Evolutionary conservation across 129 eudicot genomes (phyloP), one percentile per base, ranked within the genome.

Genomic region (Kitagawia praeruptora): DNA sequence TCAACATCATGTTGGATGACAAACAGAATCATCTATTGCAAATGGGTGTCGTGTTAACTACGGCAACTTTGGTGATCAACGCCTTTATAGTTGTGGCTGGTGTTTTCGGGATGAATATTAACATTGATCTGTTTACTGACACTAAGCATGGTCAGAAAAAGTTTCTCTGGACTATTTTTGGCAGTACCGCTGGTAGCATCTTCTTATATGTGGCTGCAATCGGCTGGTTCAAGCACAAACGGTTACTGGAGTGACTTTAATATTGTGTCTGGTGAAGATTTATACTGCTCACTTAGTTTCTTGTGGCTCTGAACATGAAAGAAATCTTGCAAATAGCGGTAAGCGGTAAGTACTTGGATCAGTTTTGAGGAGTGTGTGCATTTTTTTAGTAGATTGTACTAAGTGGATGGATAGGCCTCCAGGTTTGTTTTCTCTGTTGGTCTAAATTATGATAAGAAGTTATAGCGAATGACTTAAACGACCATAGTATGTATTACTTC

Each of bases 1-100:
- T 92, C 88, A 92, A 92, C 85, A 92, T 92, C 18, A 89, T 92
- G 97, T 80, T 92, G 81, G 97, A 92, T 77, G 97, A 92, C 87
- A 89, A 92, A 78, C 97, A 92, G 54, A 92, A 92, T 69, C 95
- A 92, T 78, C 95, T 92, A 21, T 78, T 92, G 70, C 97, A 92
- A 81, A 89, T 92, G 97, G 97, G 97, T 16, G 97, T 92, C 19
- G 87, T 92, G 88, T 77, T 92, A 58, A 86, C 95, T 34, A 92
- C 97, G 3, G 92, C 95, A 39, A 82, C 86, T 70, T 84, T 92
- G 5, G 90, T 89, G 74, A 88, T 89, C 42, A 92, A 89, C 27
- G 94, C 92, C n/a, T 92, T 92, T 70, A 89, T 92, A 54, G 97
- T 89, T 21, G 95, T 87, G 63, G 91, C 89, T 56, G 96, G 96